These are phyloP conservation scores for Aspergillus ruber DNA, from an alignment of 2,329 filamentous ascomycete species.

Conservation along the genomic window DNA sequence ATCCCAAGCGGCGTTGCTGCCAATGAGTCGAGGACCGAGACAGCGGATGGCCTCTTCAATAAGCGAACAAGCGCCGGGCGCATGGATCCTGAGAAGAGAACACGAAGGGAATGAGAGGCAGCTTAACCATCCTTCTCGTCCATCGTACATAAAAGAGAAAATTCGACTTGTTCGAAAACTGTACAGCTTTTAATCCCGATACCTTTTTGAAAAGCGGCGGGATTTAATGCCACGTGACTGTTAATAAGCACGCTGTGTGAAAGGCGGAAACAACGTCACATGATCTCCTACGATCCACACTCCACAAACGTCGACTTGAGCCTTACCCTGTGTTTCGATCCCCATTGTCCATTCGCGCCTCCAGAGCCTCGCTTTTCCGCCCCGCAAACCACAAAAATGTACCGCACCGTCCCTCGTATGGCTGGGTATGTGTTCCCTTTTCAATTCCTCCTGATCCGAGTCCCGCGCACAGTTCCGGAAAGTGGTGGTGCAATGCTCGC, in stretches of 20 bases:
- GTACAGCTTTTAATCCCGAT: background rate
- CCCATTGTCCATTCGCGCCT: slow-evolving; percentile 21
- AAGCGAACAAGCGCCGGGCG: slow-evolving; percentile 39
- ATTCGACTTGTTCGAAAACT: background rate
- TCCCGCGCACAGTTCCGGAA: slow-evolving; percentile 6
- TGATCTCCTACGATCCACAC: slow-evolving; percentile 16
- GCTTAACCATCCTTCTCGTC: slow-evolving; percentile 25
- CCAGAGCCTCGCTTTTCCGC: slow-evolving; percentile 17
- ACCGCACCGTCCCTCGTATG: slow-evolving; percentile 37
- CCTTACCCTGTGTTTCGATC: slow-evolving; percentile 13
- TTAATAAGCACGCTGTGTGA: slow-evolving; percentile 19
- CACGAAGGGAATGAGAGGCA: slow-evolving; percentile 8
- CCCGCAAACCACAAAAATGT: slow-evolving; percentile 31
- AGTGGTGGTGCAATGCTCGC: slow-evolving; percentile 6
- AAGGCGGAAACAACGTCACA: slow-evolving; percentile 29
- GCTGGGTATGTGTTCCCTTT: slow-evolving; percentile 33
- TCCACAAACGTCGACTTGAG: slow-evolving; percentile 22
- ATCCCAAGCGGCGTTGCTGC: slow-evolving; percentile 24
- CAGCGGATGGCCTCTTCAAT: slow-evolving; percentile 36
- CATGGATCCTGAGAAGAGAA: slow-evolving; percentile 25
- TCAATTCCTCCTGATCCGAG: slow-evolving; percentile 1
- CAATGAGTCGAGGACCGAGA: slow-evolving; percentile 31
- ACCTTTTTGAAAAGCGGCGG: background rate
- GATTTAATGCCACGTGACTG: slow-evolving; percentile 5
- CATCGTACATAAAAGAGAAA: background rate